A percentile compares a stretch with the other conserved stretches of the same genome.
Evolutionary conservation across 371 early-diverging fungal genomes (phyloP).

Genomic region (Apophysomyces ossiformis): DNA sequence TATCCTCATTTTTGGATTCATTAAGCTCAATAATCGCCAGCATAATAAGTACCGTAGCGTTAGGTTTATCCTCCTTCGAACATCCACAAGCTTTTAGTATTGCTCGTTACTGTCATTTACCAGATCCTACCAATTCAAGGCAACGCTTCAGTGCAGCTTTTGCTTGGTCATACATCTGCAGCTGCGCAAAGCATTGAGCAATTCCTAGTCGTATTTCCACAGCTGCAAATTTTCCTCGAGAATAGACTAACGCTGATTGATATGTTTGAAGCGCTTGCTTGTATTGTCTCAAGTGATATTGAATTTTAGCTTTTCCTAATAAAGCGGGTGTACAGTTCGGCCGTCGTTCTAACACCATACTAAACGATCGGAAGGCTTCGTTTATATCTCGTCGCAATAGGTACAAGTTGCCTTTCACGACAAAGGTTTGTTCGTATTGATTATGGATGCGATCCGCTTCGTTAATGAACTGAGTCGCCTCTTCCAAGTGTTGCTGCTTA

Average conservation of each 20-base stretch:
- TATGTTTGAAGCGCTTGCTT: constrained; percentile 70
- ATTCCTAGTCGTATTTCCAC: constrained; percentile 85
- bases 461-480: constrained; percentile 73
- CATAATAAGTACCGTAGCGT: constrained; percentile 69
- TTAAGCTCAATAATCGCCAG: constrained; percentile 84
- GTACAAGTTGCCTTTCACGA: constrained; percentile 71
- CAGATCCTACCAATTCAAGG: constrained; percentile 56
- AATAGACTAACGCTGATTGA: constrained; percentile 71
- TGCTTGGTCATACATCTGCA: constrained; percentile 74
- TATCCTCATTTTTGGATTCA: constrained; percentile 51
- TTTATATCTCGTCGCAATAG: constrained; percentile 66
- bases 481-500: constrained; percentile 60
- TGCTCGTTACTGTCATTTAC: background rate
- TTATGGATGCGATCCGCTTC: constrained; percentile 75
- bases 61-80: constrained; percentile 32
- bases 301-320: constrained; percentile 74
- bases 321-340: constrained; percentile 76
- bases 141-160: constrained; percentile 74
- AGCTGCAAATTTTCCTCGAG: constrained; percentile 48
- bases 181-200: constrained; percentile 81
- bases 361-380: constrained; percentile 73
- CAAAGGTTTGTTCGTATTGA: constrained; percentile 67
- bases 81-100: background rate
- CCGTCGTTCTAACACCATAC: constrained; percentile 62
- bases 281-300: constrained; percentile 61